These are phyloP conservation scores for Echium plantagineum DNA, from an alignment of 257 asterid species.

Conservation along the genomic window DNA sequence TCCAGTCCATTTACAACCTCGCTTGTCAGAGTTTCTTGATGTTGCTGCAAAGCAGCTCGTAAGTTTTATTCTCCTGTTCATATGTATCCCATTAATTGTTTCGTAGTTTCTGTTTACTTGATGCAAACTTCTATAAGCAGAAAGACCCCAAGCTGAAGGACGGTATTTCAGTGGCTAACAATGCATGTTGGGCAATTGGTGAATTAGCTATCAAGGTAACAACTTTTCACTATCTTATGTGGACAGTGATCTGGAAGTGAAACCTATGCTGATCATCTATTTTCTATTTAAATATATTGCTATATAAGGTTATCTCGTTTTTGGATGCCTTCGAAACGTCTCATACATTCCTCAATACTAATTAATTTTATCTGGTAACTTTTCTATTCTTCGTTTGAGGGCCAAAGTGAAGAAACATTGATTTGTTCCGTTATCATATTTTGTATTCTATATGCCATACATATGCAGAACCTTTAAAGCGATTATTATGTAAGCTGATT, in stretches of 20 bases:
- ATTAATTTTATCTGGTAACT: background rate
- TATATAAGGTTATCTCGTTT: background rate
- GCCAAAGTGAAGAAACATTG: too few relatives aligned
- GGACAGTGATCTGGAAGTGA: background rate
- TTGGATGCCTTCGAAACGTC: background rate
- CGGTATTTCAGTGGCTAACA: slow-evolving; percentile 87
- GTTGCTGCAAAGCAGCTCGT: slow-evolving; percentile 90
- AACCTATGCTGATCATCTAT: too few relatives aligned
- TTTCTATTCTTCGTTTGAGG: background rate
- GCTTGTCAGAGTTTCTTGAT: slow-evolving; percentile 76
- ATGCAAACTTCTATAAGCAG: slow-evolving; percentile 30
- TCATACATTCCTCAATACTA: too few relatives aligned
- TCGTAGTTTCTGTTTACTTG: slow-evolving; percentile 7
- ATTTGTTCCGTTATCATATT: background rate
- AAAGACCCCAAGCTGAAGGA: slow-evolving; percentile 74
- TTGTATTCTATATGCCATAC: background rate
- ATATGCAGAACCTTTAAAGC: background rate
- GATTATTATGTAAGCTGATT: background rate
- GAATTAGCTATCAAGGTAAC: slow-evolving; percentile 84
- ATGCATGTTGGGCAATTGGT: slow-evolving; percentile 99
- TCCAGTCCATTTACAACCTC: slow-evolving; percentile 44
- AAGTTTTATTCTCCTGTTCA: slow-evolving; percentile 18
- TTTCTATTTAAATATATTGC: background rate
- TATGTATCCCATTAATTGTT: slow-evolving; percentile 3
- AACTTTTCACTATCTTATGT: background rate